Evolutionary conservation across 495 filamentous ascomycete genomes (phyloP).

Genomic region (Cladorrhinum samala): DNA sequence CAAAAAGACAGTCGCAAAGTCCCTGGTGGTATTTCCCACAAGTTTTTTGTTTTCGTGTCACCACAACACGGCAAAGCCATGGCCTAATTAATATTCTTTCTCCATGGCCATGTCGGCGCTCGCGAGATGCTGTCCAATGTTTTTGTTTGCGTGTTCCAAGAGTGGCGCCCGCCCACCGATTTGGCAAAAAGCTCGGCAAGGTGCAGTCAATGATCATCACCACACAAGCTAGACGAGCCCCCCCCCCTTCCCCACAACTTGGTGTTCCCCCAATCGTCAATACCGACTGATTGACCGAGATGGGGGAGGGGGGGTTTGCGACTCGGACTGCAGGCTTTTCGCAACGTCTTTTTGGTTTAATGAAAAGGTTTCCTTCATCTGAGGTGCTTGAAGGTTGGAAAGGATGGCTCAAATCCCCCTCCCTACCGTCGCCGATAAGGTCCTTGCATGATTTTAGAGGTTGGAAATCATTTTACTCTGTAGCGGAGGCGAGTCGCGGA

Average conservation of each 20-base stretch:
- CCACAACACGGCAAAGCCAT: background rate
- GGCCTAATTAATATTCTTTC: background rate
- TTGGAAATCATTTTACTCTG: constrained; percentile 22
- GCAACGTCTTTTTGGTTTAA: too few species aligned
- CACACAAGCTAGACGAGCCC: background rate
- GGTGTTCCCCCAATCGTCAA: background rate
- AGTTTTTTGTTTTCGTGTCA: background rate
- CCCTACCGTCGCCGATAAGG: too few species aligned
- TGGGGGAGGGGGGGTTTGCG: too few species aligned
- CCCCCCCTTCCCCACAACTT: background rate
- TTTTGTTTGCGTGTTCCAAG: background rate
- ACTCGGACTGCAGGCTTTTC: too few species aligned
- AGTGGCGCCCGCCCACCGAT: background rate
- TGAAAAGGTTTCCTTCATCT: too few species aligned
- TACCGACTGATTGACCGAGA: too few species aligned
- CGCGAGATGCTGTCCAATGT: background rate
- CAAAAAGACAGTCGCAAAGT: background rate
- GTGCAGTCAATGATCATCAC: background rate
- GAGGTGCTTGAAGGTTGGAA: too few species aligned
- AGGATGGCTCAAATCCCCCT: too few species aligned
- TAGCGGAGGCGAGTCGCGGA: constrained; percentile 20
- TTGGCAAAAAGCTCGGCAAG: background rate
- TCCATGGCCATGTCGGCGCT: background rate
- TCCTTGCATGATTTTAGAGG: too few species aligned
- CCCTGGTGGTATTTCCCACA: background rate